Evolutionary conservation across 1,284 basidiomycete species (phyloP), one percentile per base, ranked within the genome.

Genomic region (Ustilago lituana): DNA sequence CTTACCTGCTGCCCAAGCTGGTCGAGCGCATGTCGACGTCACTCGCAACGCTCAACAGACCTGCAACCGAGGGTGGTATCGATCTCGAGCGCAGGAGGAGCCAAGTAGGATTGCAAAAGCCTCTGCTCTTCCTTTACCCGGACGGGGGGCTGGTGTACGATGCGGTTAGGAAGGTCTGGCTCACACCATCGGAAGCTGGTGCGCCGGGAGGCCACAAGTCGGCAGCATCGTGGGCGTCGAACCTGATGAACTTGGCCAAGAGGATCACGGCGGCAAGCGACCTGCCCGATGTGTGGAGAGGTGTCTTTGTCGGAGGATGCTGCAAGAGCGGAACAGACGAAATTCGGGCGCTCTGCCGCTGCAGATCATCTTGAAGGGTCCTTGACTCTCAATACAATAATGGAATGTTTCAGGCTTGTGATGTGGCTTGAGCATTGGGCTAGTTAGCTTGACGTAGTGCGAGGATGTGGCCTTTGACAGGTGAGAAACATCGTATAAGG

Each of bases 111-210:
- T n/a, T 60, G 40, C 49, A 50, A 19, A 58, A 70, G 51, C 65
- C 70, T n/a, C 48, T 76, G 36, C 69, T 77, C 7, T 78, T 68
- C 62, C 57, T 79, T 12, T 78, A 79, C 36, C 77, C 77, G 1
- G 77, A 79, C 24, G 77, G 77, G 7, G 77, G 77, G 11, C 63
- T 77, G n/a, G 54, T 75, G 2, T 79, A 74, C 49, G 77, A 79
- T 31, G 65, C 74, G 2, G 55, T 69, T 9, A 51, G 53, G 6
- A 74, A 66, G 46, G 37, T 72, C 4, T 75, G 74, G 73, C 54
- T 63, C 14, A 68, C 55, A 20, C 63, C 64, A 2, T 55, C 61
- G 3, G 46, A 50, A 9, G 58, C 47, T 3, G 46, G 53, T 5
- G 26, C 43, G 17, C 33, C 47, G 1, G 50, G 45, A 23, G 66